Base-by-base conservation (phyloP, 257 asterid genomes). In the Plantago elongata region DNA sequence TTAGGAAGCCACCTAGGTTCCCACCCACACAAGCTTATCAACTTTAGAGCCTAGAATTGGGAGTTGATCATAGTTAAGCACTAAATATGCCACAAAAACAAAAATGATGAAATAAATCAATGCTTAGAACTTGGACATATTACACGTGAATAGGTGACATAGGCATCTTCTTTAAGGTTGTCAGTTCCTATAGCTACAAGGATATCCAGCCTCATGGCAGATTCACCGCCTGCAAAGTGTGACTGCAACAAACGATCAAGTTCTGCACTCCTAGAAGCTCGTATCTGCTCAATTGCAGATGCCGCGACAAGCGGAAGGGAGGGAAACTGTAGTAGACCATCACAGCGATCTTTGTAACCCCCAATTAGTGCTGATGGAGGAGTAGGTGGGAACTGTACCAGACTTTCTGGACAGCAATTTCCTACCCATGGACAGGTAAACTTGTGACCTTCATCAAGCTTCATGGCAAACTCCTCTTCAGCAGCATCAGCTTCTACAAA, bases 1-100 rank as follows among this genome's bases (percentile, higher is more conserved):
- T 93, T 93, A 70, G 95, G 95, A 68, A 93, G 96, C 99, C 99
- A 93, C 78, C 99, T 83, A 38, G 99, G 95, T 70, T 93, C 99
- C 99, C 99, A 93, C 75, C 99, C 99, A 72, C 99, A 93, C 42
- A 93, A 85, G 74, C 99, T 93, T 72, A 89, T 87, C 75, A 93
- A 68, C 87, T 85, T 93, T 73, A 89, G 96, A 58, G 95, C 95
- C 99, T 93, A 78, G 72, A 77, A 75, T 62, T 60, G 17, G 61
- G 46, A 37, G 17, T 38, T 73, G 45, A 52, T 56, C 18, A 27
- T 54, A 59, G 43, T 60, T 38, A 67, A 34, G 16, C 54, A 62
- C 49, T 13, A 72, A 4, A 34, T 34, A 56, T 38, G 56, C 59
- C 62, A 34, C 44, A 57, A 22, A 22, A 22, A 22, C 27, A 60